Percentiles rank a stretch among this genome's conserved stretches.
Evolutionary conservation across 306 rosid species (phyloP).

Genomic region (Cicer cuneatum): DNA sequence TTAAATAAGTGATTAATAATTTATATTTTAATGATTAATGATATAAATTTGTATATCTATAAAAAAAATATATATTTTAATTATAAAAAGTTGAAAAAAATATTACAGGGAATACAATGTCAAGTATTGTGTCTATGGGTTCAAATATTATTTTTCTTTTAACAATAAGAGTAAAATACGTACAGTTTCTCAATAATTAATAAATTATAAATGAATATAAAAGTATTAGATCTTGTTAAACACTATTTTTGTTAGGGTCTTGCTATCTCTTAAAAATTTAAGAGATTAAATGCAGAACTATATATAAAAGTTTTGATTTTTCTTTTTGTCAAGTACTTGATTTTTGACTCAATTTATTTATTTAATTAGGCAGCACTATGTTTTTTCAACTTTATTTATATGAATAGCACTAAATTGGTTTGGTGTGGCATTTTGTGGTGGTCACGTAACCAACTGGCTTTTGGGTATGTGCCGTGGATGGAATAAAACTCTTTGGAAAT

Average conservation of each 20-base stretch:
- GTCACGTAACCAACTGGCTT: constrained; percentile 28
- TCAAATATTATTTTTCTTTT: no score
- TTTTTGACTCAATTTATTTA: background rate
- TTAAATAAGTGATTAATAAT: no score
- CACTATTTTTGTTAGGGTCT: background rate
- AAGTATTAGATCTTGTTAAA: background rate
- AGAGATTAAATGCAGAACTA: no score
- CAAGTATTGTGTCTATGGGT: no score
- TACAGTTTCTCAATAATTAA: no score
- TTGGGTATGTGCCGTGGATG: background rate
- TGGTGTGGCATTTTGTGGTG: constrained; percentile 18
- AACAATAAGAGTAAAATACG: no score
- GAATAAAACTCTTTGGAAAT: constrained; percentile 36
- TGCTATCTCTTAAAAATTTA: background rate
- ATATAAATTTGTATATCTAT: no score
- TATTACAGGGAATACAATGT: no score
- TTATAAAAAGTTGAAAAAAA: no score
- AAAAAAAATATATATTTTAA: no score
- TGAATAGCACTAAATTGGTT: constrained; percentile 8
- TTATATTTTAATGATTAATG: no score
- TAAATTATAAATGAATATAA: background rate
- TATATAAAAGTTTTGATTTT: no score
- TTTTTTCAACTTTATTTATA: background rate
- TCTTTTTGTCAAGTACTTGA: background rate
- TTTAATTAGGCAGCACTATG: background rate